phyloP scores from a whole-genome alignment of 768 basidiomycete species.

The Lentinus brumalis region DNA sequence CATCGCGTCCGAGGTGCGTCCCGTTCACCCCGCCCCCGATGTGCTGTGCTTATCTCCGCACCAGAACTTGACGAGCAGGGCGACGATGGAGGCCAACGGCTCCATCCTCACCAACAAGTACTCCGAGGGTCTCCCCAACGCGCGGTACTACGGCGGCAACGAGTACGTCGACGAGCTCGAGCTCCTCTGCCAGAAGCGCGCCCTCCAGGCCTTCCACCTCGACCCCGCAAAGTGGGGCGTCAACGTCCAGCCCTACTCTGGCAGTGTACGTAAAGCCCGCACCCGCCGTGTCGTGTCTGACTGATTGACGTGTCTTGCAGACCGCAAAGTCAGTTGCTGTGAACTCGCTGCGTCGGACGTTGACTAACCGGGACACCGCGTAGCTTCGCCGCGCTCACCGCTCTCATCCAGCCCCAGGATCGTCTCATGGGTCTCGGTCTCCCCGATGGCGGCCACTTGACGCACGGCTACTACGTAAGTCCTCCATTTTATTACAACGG shows the following conservation, averaged over 20 bases:
- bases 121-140: slow-evolving; percentile 98
- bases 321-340: slow-evolving; percentile 76
- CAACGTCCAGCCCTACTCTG: slow-evolving; percentile 99
- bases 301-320: slow-evolving; percentile 35
- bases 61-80: slow-evolving; percentile 94
- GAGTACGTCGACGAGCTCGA: slow-evolving; percentile 98
- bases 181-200: slow-evolving; percentile 91
- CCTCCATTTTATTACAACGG: not conserved
- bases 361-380: slow-evolving; percentile 14
- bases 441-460: slow-evolving; percentile 96
- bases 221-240: slow-evolving; percentile 95
- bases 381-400: slow-evolving; percentile 96
- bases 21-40: not conserved
- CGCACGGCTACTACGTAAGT: slow-evolving; percentile 94
- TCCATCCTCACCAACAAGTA: slow-evolving; percentile 99
- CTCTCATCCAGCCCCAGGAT: slow-evolving; percentile 95
- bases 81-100: slow-evolving; percentile 97
- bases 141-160: slow-evolving; percentile 97
- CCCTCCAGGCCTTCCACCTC: slow-evolving; percentile 93
- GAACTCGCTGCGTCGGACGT: not conserved
- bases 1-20: slow-evolving; percentile 92
- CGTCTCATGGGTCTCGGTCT: slow-evolving; percentile 98
- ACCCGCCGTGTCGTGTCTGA: not conserved
- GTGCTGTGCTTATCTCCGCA: not conserved
- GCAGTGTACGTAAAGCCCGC: slow-evolving; percentile 59